Conservation (phyloP, 73 alveolate genomes). For the Paramecium caudatum region DNA sequence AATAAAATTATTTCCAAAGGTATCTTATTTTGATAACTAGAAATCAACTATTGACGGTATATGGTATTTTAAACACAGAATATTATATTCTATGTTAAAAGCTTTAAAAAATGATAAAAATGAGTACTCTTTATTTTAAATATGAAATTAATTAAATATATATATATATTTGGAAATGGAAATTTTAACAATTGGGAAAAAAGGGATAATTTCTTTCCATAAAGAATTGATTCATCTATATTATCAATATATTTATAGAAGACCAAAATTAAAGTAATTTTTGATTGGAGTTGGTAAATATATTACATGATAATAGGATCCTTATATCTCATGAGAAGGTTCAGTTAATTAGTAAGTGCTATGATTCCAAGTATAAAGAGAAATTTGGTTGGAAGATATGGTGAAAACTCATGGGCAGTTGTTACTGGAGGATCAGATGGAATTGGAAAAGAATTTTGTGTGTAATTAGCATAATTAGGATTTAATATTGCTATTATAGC, state of each 20-base stretch:
- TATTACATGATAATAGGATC: neutral
- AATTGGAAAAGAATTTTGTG: constrained; percentile 75
- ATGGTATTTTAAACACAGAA: no score
- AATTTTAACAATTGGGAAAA: no score
- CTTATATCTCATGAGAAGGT: neutral
- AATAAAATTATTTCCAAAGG: neutral
- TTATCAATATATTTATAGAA: neutral
- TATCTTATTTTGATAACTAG: no score
- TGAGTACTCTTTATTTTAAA: no score
- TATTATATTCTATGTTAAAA: no score
- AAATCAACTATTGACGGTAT: no score
- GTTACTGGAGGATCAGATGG: constrained; percentile 82
- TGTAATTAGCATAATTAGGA: constrained; percentile 73
- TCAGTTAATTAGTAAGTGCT: neutral
- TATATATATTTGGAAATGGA: no score
- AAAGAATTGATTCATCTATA: constrained; percentile 3
- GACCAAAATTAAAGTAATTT: neutral
- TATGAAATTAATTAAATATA: no score
- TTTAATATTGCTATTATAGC: constrained; percentile 74
- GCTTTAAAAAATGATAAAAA: no score
- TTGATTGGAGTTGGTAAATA: constrained; percentile 40
- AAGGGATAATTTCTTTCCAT: no score
- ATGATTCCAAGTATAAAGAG: neutral
- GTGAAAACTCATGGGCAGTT: constrained; percentile 72
- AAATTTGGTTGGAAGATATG: constrained; percentile 10